Evolutionary conservation across 345 rosid genomes (phyloP).

Genomic region (Cardamine chenopodiifolia): DNA sequence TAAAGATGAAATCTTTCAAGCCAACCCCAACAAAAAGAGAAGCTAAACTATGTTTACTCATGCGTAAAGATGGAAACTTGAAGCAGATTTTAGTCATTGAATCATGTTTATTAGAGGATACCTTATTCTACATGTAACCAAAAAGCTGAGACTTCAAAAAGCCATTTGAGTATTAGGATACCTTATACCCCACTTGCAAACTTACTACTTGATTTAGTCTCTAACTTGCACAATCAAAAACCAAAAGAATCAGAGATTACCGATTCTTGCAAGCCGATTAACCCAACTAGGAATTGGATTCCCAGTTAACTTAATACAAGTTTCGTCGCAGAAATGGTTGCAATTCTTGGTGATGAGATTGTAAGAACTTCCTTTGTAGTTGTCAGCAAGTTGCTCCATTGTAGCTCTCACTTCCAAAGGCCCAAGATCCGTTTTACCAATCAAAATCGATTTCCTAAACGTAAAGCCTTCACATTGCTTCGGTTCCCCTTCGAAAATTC

Average conservation of each 20-base stretch:
- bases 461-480: slow-evolving; percentile 89
- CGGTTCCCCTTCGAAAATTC: slow-evolving; percentile 93
- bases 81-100: background rate
- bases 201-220: background rate
- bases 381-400: slow-evolving; percentile 79
- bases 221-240: background rate
- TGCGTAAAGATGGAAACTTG: background rate
- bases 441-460: slow-evolving; percentile 79
- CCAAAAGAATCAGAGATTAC: slow-evolving; percentile 42
- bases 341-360: slow-evolving; percentile 92
- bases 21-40: background rate
- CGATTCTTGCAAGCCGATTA: slow-evolving; percentile 94
- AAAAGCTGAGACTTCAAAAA: slow-evolving; percentile 2
- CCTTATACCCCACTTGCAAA: slow-evolving; percentile 1
- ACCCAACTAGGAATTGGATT: slow-evolving; percentile 96
- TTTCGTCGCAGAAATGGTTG: slow-evolving; percentile 95
- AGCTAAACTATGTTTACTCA: background rate
- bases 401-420: slow-evolving; percentile 64
- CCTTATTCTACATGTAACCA: slow-evolving; percentile 8
- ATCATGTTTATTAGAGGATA: background rate
- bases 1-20: slow-evolving; percentile 9
- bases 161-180: background rate
- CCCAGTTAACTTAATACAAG: slow-evolving; percentile 72
- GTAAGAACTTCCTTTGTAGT: slow-evolving; percentile 80
- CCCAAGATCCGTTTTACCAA: slow-evolving; percentile 82